These are phyloP conservation scores for Santalum album DNA, from an alignment of 164 flowering plant genomes.

Conservation along the genomic window DNA sequence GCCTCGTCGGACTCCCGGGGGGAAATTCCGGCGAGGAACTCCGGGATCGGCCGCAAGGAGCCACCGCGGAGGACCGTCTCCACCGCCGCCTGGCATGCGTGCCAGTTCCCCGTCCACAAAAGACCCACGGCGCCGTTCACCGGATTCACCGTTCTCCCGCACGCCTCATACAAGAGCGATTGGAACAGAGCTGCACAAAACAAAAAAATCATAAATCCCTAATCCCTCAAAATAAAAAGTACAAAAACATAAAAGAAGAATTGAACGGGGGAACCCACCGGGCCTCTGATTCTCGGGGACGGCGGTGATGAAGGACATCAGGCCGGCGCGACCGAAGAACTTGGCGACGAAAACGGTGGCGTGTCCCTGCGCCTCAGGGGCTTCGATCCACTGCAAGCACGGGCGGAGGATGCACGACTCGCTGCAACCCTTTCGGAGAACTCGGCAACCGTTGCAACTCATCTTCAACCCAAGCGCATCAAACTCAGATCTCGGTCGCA, in stretches of 20 bases:
- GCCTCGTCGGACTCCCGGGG: conserved; percentile 18
- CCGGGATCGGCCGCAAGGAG: background rate
- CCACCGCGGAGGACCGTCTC: conserved; percentile 2
- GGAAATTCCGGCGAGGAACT: background rate
- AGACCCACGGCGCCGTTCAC: conserved; percentile 4
- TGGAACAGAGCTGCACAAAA: conserved; percentile 1
- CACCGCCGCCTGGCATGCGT: conserved; percentile 4
- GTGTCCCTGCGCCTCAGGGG: conserved; percentile 50
- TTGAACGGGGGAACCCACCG: conserved; percentile 14
- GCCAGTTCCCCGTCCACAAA: conserved; percentile 1
- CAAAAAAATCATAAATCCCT: conserved; percentile 24
- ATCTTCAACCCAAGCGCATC: conserved; percentile 10
- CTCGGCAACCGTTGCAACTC: conserved; percentile 63
- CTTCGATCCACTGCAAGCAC: conserved; percentile 48
- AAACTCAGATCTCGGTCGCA: too few species aligned
- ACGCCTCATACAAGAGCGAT: conserved; percentile 3
- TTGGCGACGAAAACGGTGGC: conserved; percentile 64
- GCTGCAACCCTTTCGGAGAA: conserved; percentile 57
- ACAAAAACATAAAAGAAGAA: background rate
- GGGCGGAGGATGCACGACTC: conserved; percentile 46
- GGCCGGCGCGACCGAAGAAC: conserved; percentile 67
- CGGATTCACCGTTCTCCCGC: conserved; percentile 6
- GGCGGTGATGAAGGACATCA: conserved; percentile 54
- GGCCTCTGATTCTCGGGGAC: conserved; percentile 48
- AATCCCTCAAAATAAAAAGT: background rate